Base-by-base conservation (phyloP, 2,329 filamentous ascomycete genomes). In the Metarhizium album region DNA sequence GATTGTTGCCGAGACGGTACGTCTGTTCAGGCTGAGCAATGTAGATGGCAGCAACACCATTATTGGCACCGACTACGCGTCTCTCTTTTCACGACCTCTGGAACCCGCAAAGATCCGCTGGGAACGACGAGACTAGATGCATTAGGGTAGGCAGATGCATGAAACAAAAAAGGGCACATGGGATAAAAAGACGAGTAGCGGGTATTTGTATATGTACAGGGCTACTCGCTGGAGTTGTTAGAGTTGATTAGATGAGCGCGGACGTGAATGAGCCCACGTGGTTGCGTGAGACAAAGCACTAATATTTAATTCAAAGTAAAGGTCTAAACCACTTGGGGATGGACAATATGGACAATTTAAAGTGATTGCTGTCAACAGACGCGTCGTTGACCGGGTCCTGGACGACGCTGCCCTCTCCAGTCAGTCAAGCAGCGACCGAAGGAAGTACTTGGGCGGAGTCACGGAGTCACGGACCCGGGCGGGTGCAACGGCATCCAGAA, bases 21-120 rank as follows among this genome's bases (percentile, higher is more conserved):
- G 89, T 47, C 66, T 82, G 49, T 87, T 95, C 73, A 91, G 88
- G 72, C 80, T 95, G 66, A 75, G 77, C 62, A 94, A 89, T 60
- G 67, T 82, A 2, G 82, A 86, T 59, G 85, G 86, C n/a, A 80
- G 78, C 64, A 72, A 80, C 62, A 78, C 76, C 33, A 76, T 93
- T 37, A 77, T 86, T 45, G 84, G 72, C 49, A 86, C 83, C 23
- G 81, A 86, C 63, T 86, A 84, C 61, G 72, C 75, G 22, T 85
- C 81, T 57, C 74, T 90, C 42, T 90, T 90, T 69, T 87, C 85
- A 47, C 78, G 85, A 58, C 86, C 86, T 11, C 66, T 86, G 48
- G 79, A 84, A 65, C 84, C 84, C 42, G 84, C 84, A 45, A 74
- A 81, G 47, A 80, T 95, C 46, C 74, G 79, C 65, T 95, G 86